Conservation (phyloP, 805 yeast genomes). For the Candida golubevii region DNA sequence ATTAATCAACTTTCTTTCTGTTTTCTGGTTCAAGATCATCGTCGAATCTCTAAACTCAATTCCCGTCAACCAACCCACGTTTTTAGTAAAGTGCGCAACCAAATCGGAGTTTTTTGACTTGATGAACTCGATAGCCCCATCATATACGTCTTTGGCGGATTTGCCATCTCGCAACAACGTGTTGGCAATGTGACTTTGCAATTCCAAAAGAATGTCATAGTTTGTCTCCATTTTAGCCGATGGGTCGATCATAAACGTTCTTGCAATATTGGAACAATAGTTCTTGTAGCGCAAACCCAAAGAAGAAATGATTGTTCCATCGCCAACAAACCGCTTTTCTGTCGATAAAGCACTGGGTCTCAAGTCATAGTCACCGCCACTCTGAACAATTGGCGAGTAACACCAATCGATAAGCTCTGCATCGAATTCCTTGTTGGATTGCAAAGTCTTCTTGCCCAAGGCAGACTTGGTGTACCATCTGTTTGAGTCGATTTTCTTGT, state of each 20-base stretch:
- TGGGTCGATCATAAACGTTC: conserved; percentile 90
- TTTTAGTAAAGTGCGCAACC: conserved; percentile 61
- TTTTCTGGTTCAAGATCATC: conserved; percentile 67
- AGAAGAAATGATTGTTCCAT: conserved; percentile 76
- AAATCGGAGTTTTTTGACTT: conserved; percentile 61
- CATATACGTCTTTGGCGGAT: conserved; percentile 62
- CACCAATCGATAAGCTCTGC: conserved; percentile 85
- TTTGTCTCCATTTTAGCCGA: conserved; percentile 70
- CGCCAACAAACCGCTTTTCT: conserved; percentile 55
- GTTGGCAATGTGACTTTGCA: conserved; percentile 62
- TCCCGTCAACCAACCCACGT: conserved; percentile 86
- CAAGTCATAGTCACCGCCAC: conserved; percentile 81
- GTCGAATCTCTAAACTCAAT: conserved; percentile 82
- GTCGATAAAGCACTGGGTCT: conserved; percentile 79
- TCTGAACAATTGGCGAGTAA: conserved; percentile 84
- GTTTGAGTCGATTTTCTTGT: conserved; percentile 71
- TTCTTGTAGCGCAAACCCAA: conserved; percentile 83
- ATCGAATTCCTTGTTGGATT: conserved; percentile 56
- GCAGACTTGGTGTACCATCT: conserved; percentile 56
- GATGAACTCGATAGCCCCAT: conserved; percentile 56
- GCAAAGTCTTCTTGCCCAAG: conserved; percentile 52
- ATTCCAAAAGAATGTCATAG: conserved; percentile 68
- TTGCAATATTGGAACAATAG: conserved; percentile 81
- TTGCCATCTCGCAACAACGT: conserved; percentile 61
- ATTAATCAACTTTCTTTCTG: conserved; percentile 59